Percentiles rank a stretch among this genome's conserved stretches.
Conservation (phyloP, 805 yeast genomes). For the Candida argentea region DNA sequence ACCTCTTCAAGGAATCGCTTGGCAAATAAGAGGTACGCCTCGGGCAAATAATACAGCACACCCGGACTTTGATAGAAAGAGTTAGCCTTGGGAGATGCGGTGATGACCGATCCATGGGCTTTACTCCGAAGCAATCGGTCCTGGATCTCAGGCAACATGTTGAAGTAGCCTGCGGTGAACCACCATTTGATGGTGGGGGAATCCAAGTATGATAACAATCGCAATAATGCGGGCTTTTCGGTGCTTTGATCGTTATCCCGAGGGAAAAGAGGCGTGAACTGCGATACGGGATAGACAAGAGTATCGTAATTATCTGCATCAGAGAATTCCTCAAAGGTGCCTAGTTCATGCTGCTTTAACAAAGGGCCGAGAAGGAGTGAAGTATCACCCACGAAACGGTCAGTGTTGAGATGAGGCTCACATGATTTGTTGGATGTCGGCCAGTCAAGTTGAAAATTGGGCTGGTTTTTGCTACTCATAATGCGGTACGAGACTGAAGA, state of each 20-base stretch:
- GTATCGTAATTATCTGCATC: slow-evolving; percentile 39
- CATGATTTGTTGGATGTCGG: slow-evolving; percentile 55
- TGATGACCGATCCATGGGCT: slow-evolving; percentile 62
- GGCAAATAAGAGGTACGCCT: slow-evolving; percentile 74
- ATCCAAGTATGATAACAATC: slow-evolving; percentile 48
- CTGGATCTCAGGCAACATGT: slow-evolving; percentile 71
- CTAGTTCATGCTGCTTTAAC: slow-evolving; percentile 33
- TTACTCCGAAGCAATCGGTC: slow-evolving; percentile 44
- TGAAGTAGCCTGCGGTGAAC: slow-evolving; percentile 95
- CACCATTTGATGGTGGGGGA: slow-evolving; percentile 58
- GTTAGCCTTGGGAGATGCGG: slow-evolving; percentile 91
- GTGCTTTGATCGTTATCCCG: slow-evolving; percentile 58
- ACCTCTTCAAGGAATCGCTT: slow-evolving; percentile 53
- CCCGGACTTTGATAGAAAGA: slow-evolving; percentile 86
- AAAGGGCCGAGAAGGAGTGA: slow-evolving; percentile 49
- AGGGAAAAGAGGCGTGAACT: slow-evolving; percentile 71
- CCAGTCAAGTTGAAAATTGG: slow-evolving; percentile 60
- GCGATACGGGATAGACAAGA: slow-evolving; percentile 81
- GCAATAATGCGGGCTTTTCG: slow-evolving; percentile 62
- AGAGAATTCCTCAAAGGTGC: slow-evolving; percentile 20
- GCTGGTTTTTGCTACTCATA: slow-evolving; percentile 27
- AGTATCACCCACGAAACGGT: slow-evolving; percentile 45
- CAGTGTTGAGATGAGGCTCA: slow-evolving; percentile 53
- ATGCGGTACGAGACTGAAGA: slow-evolving; percentile 64
- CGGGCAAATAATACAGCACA: slow-evolving; percentile 71